Evolutionary conservation across 2,329 filamentous ascomycete genomes (phyloP).

Genomic region (Penicillium sclerotigenum): DNA sequence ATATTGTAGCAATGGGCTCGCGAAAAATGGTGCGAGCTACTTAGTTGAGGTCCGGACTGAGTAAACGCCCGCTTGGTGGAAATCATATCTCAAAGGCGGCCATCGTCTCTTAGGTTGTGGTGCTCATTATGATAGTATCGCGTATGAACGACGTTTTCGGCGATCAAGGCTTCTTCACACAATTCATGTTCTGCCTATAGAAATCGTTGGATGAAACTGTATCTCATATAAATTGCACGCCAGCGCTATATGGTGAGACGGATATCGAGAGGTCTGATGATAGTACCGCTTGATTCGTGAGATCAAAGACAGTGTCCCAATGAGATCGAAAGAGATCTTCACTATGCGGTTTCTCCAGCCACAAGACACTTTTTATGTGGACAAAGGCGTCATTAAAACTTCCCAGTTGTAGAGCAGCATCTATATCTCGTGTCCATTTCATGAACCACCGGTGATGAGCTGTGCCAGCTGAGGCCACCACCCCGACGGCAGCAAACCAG

Average conservation of each 20-base stretch:
- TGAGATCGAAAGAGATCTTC: slow-evolving; percentile 19
- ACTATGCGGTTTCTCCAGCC: slow-evolving; percentile 17
- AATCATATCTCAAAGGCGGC: neutral
- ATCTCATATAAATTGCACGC: neutral
- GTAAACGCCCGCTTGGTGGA: neutral
- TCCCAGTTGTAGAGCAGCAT: slow-evolving; percentile 11
- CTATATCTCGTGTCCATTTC: slow-evolving; percentile 8
- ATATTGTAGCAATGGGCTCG: neutral
- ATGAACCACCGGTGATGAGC: slow-evolving; percentile 19
- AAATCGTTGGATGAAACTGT: neutral
- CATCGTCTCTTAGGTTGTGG: neutral
- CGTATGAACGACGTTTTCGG: neutral
- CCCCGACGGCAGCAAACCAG: slow-evolving; percentile 46
- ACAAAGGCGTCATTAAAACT: slow-evolving; percentile 9
- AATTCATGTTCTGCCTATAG: neutral
- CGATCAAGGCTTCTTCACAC: neutral
- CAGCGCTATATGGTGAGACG: neutral
- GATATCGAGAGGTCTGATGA: neutral
- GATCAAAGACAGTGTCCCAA: slow-evolving; percentile 17
- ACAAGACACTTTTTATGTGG: slow-evolving; percentile 19
- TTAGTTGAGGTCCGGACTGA: neutral
- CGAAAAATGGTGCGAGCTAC: neutral
- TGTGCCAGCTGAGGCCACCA: slow-evolving; percentile 31
- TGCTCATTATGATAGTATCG: neutral
- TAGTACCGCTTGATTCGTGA: neutral